Evolutionary conservation across 139 green algal genomes (phyloP), one percentile per base, ranked within the genome.

Genomic region (Tetradesmus obliquus): DNA sequence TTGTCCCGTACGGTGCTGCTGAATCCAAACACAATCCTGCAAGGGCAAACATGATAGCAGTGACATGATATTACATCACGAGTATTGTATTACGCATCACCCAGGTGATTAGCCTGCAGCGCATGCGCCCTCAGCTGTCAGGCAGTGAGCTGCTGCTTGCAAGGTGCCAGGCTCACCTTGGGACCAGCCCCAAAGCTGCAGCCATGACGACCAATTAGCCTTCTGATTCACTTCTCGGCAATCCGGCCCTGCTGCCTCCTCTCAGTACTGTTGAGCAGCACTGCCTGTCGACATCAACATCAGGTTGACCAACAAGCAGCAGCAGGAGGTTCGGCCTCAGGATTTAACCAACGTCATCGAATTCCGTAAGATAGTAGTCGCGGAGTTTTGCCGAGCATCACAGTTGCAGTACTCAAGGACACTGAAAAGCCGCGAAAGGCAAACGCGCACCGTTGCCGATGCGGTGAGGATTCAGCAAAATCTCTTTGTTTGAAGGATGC

Each of bases 11-110:
- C 93, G 79, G 96, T 94, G 13, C 94, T 90, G 1, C 95, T 93
- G 32, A 97, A 92, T 12, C 97, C 97, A 91, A 98, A 99, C 10
- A 98, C 94, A 81, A 97, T 95, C 94, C 97, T 98, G 94, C 91
- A 91, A 9, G 55, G 15, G 54, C 82, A 87, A 3, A 51, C 4
- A 19, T 51, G 32, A 24, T 2, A 58, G 3, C 22, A 72, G 19
- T 4, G 54, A 1, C 1, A 10, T 55, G 32, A 9, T 24, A 7
- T 3, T 7, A 57, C 6, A 45, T n/a, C 32, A 45, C 32, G 32
- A 45, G 32, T 45, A 45, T 45, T 45, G 32, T 45, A 45, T 45
- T 45, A 45, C 32, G 32, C 32, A 45, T 45, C 32, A 45, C 32
- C 32, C 0, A 45, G 32, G 32, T 76, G 66, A 7, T 24, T 13